A percentile compares a stretch with the other conserved stretches of the same genome.
phyloP scores from a whole-genome alignment of 2,329 filamentous ascomycete species.

The Colletotrichum gloeosporioides region DNA sequence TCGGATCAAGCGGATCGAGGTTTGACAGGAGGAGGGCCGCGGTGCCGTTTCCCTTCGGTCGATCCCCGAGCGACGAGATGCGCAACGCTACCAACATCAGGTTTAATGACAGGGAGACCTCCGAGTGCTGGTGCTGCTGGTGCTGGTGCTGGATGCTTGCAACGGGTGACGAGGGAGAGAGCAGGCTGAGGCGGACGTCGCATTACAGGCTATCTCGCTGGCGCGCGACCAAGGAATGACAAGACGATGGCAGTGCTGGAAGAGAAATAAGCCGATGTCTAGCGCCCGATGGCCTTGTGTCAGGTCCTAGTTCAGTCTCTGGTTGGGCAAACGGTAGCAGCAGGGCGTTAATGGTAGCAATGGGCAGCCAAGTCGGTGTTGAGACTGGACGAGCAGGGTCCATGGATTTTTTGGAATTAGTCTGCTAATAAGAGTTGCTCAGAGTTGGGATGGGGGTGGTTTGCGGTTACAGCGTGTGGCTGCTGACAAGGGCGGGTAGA shows the following conservation, averaged over 20 bases:
- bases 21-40: not conserved
- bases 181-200: not conserved
- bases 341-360: not conserved
- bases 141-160: not conserved
- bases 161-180: not conserved
- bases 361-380: not conserved
- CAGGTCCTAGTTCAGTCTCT: not conserved
- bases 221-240: not conserved
- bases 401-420: not conserved
- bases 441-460: not conserved
- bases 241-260: slow-evolving; percentile 19
- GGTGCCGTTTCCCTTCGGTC: not conserved
- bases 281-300: not conserved
- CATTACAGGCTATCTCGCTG: not conserved
- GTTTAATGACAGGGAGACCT: not conserved
- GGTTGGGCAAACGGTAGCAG: not conserved
- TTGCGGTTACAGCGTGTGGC: not conserved
- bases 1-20: not conserved
- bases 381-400: not conserved
- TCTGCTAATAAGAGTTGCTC: not conserved
- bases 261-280: slow-evolving; percentile 8
- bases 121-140: not conserved
- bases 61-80: not conserved
- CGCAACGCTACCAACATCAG: not conserved
- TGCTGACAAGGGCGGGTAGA: slow-evolving; percentile 13